Base-by-base conservation (phyloP, 257 asterid genomes). In the Coffea canephora region DNA sequence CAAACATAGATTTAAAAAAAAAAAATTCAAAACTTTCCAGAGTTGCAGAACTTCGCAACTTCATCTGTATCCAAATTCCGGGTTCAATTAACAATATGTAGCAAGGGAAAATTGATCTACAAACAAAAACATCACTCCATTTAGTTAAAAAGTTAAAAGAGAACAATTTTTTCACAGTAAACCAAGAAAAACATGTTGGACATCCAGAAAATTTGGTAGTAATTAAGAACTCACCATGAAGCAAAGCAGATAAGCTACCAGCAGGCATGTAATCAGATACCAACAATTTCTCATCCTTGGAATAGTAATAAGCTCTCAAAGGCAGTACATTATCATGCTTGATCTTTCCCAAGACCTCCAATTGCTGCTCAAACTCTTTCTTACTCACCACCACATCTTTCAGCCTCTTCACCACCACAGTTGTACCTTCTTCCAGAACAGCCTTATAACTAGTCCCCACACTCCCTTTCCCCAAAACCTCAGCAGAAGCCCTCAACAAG, bases 381-480 rank as follows among this genome's bases (percentile, higher is more conserved):
- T 78, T 78, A 16, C 6, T 82, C 14, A 73, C 82, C 31, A 73
- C 79, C 76, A 82, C 82, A 68, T 82, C 82, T 41, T 82, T 82
- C 39, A 82, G 71, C 82, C 85, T 78, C 76, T 82, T 82, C 41
- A 78, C 82, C 19, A 78, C 85, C 48, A 82, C 85, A 5, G 82
- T 77, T 14, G 84, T 82, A 21, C 84, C 84, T 36, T 82, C 81
- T 57, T 82, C 84, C 46, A 82, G 34, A 50, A 82, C 85, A 14
- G 85, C 85, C 66, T 82, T 82, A 49, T 82, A 82, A 74, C 82
- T 77, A 15, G 85, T 82, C 36, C 85, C 85, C 2, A 82, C 85
- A 50, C 85, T 82, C 57, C 85, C 85, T 55, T 82, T 82, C 10
- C 84, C 84, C 52, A 82, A 34, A 9, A 82, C 84, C 34, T 82